Evolutionary conservation across 257 asterid genomes (phyloP), one percentile per base, ranked within the genome.

Genomic region (Plectranthus barbatus): DNA sequence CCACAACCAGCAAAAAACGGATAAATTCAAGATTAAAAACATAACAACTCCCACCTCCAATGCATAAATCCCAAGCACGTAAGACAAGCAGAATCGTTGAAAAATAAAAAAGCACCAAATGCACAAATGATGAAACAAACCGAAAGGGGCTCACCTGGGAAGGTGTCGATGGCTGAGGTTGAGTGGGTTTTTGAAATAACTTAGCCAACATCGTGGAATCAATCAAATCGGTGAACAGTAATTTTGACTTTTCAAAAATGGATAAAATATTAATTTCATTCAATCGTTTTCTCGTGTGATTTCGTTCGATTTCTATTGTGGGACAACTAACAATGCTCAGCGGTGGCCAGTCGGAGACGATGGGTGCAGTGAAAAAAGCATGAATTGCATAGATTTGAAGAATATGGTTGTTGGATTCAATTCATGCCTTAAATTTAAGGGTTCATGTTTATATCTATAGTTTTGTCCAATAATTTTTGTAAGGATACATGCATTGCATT

Each of bases 141-240:
- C 3, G 31, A 6, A 14, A 50, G 4, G 33, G 60, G 72, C 62
- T 64, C 74, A 89, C 97, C 97, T 69, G 80, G 66, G 82, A 58
- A 68, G 76, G 46, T 8, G 77, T 48, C n/a, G 77, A 49, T 14
- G 42, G 40, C 59, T 68, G 75, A 36, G 75, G 53, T 60, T 75
- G 79, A 20, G 49, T 31, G 75, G 80, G 70, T 51, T 76, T 84
- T 1, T 69, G 81, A 63, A 82, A 81, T 40, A 84, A 72, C 67
- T 89, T 89, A 5, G 85, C 73, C 31, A 78, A 71, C 95, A 88
- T 81, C 11, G 5, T 50, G 53, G 62, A 67, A 59, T 64, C 57
- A 58, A 60, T 68, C 61, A 58, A 60, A 54, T 26, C 24, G 40
- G 39, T 60, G 58, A 64, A 57, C 72, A 69, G 75, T 63, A 17